A percentile compares a stretch with the other conserved stretches of the same genome.
phyloP scores from a whole-genome alignment of 768 basidiomycete genomes.

The Russula griseocarnosa region DNA sequence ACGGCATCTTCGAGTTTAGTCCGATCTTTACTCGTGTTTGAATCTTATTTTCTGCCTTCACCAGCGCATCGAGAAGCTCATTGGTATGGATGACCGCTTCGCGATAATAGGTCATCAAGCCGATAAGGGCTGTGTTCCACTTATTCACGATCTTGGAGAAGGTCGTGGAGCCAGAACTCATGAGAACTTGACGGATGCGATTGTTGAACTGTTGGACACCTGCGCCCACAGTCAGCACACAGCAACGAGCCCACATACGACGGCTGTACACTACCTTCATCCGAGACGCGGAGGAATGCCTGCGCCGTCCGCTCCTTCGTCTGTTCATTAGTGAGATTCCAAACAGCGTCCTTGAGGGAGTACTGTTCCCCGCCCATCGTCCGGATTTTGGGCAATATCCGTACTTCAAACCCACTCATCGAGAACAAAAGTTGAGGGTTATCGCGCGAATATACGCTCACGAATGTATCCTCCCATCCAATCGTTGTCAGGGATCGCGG shows the following conservation, averaged over 20 bases:
- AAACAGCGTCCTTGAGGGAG: slow-evolving; percentile 92
- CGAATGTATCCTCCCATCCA: slow-evolving; percentile 98
- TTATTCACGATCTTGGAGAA: slow-evolving; percentile 99
- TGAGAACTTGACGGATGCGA: slow-evolving; percentile 90
- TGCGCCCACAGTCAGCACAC: slow-evolving; percentile 31
- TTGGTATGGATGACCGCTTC: slow-evolving; percentile 98
- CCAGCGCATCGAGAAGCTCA: slow-evolving; percentile 90
- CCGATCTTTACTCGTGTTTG: slow-evolving; percentile 99
- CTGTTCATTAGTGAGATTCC: slow-evolving; percentile 96
- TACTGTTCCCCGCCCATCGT: slow-evolving; percentile 96
- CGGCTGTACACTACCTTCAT: slow-evolving; percentile 57
- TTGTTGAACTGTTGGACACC: slow-evolving; percentile 97
- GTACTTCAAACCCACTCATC: slow-evolving; percentile 98
- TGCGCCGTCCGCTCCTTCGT: slow-evolving; percentile 97
- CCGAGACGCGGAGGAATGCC: slow-evolving; percentile 95
- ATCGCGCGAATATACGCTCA: slow-evolving; percentile 94
- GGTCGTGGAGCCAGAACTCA: slow-evolving; percentile 98
- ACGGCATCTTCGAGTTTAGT: slow-evolving; percentile 99
- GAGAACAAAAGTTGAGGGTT: slow-evolving; percentile 98
- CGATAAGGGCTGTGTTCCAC: slow-evolving; percentile 95
- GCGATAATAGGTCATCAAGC: slow-evolving; percentile 96
- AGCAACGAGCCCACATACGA: slow-evolving; percentile 1
- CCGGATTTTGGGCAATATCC: slow-evolving; percentile 93
- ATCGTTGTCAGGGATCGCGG: slow-evolving; percentile 96
- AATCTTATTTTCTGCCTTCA: slow-evolving; percentile 99